Percentiles rank a stretch among this genome's conserved stretches.
phyloP scores from a whole-genome alignment of 306 rosid genomes.

The Ormosia semicastrata region DNA sequence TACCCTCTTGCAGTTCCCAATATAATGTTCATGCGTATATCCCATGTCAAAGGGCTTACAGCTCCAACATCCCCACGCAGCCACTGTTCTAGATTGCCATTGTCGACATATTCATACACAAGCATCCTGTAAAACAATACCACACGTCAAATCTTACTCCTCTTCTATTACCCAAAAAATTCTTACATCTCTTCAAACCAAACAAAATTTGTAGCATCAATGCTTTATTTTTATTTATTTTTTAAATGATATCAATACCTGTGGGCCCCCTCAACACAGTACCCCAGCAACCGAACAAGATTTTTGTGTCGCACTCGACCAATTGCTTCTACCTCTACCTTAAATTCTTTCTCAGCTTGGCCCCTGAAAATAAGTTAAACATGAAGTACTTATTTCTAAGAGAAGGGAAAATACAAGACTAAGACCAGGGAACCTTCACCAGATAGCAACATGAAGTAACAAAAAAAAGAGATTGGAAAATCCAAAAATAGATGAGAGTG shows the following conservation, averaged over 20 bases:
- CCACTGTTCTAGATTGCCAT: constrained; percentile 98
- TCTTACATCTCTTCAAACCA: constrained; percentile 11
- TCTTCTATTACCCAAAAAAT: no score
- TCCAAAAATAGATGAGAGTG: not conserved
- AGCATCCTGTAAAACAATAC: constrained; percentile 72
- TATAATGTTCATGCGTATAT: constrained; percentile 77
- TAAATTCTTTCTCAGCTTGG: constrained; percentile 97
- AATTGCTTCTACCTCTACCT: constrained; percentile 90
- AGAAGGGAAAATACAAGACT: not conserved
- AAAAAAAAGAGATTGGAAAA: not conserved
- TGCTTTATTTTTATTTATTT: not conserved
- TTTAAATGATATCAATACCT: constrained; percentile 51
- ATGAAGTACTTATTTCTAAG: constrained; percentile 1
- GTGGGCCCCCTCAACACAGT: constrained; percentile 98
- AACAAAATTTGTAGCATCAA: constrained; percentile 13
- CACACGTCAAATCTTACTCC: not conserved
- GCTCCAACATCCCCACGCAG: constrained; percentile 90
- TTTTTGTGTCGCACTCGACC: constrained; percentile 98
- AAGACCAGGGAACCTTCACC: constrained; percentile 2
- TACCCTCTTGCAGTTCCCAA: constrained; percentile 98
- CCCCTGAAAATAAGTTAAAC: constrained; percentile 58
- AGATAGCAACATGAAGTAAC: not conserved
- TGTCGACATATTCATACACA: constrained; percentile 90
- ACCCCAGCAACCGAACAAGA: constrained; percentile 95
- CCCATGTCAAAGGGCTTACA: constrained; percentile 92